Evolutionary conservation across 2,329 filamentous ascomycete genomes (phyloP), one percentile per base, ranked within the genome.

Genomic region (Aspergillus aculeatus): DNA sequence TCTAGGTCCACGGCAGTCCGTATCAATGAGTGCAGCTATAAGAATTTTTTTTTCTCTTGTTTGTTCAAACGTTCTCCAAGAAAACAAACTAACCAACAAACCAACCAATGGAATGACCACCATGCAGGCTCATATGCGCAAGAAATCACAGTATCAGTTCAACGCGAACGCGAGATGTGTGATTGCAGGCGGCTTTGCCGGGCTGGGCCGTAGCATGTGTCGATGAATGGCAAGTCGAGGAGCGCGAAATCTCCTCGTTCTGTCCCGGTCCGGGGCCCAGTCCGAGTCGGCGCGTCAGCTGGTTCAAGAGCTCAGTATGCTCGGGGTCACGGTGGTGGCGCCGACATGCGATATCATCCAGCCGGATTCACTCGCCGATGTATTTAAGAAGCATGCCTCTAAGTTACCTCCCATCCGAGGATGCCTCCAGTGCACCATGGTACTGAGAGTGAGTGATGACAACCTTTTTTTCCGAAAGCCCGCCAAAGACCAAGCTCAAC

Each of bases 371-470:
- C 57, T 57, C n/a, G 59, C 44, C 2, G 21, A 24, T 4, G 48
- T 63, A 7, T 32, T 64, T 21, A 55, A 59, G 16, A 35, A 63
- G 16, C 54, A 54, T 23, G 21, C 51, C 7, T 23, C 32, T 16
- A 61, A 48, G 12, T 63, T 70, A 63, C 69, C 70, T 0, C 67
- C 66, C 1, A 64, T 73, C 14, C 62, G 60, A 38, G 71, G 71
- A 2, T 69, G 67, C 38, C 68, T 74, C 35, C 65, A 72, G 32
- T 64, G 60, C 1, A 35, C 69, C 1, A 65, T 69, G 63, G 67
- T 68, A 5, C 54, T 71, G 12, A 35, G 32, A 35, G 32, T 35
- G 12, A 35, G 32, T 35, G 7, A 35, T 10, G 32, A 35, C 32
- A 1, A 7, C 32, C 10, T 3, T 23, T 23, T 23, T 2, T 23